Base-by-base conservation (phyloP, 2,329 filamentous ascomycete species). In the Stylonectria norvegica region DNA sequence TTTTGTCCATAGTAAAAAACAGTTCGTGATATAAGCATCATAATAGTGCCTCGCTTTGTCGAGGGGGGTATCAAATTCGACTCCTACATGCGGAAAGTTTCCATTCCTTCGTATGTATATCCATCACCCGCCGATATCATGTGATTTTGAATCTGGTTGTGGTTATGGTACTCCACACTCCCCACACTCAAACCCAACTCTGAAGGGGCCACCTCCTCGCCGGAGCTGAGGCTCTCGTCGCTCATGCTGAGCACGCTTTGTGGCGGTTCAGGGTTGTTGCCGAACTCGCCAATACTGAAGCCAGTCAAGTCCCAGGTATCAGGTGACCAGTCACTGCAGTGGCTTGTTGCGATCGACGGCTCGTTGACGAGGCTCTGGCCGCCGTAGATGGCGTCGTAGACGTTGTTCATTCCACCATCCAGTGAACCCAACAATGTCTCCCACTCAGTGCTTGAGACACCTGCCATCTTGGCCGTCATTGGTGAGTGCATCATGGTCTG, bases 351-450 rank as follows among this genome's bases (percentile, higher is more conserved):
- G 14, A 72, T 64, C 9, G 72, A 64, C 16, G 73, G 68, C 22
- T 72, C 66, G 20, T 73, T 60, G 4, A 66, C 67, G 46, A 69
- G 64, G 32, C 71, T 72, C 8, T 76, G 73, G 0, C 85, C 85
- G 25, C 85, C 86, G 52, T 89, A 89, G 40, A 89, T 88, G 28
- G 83, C 83, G 57, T 89, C 84, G 62, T 88, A 93, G n/a, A 94
- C 84, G 57, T 91, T 94, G 38, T 83, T 79, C 49, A 84, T 77
- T 1, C 87, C 87, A 23, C 82, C 82, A 53, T 95, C 89, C 61
- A 95, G 81, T 16, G 83, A 84, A 4, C 85, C 83, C 2, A 95
- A 73, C 1, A 95, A 73, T 2, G 83, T 80, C 61, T 95, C 89
- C 89, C 89, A 95, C 53, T 93, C 87, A 0, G 80, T 72, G 7